phyloP scores from a whole-genome alignment of 192 early-diverging fungal genomes.

The Entomortierella chlamydospora region DNA sequence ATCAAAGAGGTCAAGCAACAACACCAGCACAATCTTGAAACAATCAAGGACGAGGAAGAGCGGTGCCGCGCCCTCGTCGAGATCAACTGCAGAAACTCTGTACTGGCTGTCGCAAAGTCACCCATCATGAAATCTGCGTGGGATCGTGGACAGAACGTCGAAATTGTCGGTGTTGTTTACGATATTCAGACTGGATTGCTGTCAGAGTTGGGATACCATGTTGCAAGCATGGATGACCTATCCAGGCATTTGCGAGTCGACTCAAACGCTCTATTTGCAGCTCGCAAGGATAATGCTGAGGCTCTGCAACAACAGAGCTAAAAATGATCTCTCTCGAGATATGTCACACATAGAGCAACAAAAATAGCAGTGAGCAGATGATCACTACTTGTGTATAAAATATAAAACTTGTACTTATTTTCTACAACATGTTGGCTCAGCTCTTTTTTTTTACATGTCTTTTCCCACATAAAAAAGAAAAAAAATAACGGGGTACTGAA shows the following conservation, averaged over 20 bases:
- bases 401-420: too few species aligned
- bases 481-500: too few species aligned
- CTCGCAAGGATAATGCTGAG: conserved; percentile 13
- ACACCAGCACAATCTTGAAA: conserved; percentile 44
- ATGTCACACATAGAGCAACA: too few species aligned
- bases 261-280: conserved; percentile 26
- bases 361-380: too few species aligned
- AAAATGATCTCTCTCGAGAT: too few species aligned
- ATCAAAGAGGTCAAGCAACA: conserved; percentile 85
- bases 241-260: conserved; percentile 23
- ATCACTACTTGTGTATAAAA: too few species aligned
- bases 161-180: conserved; percentile 75
- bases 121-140: conserved; percentile 87
- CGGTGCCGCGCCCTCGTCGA: conserved; percentile 67
- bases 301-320: too few species aligned
- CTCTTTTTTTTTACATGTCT: too few species aligned
- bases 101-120: conserved; percentile 75
- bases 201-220: conserved; percentile 42
- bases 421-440: too few species aligned
- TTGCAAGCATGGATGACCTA: conserved; percentile 23
- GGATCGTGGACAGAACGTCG: conserved; percentile 75
- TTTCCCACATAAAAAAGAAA: too few species aligned
- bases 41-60: conserved; percentile 50
- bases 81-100: conserved; percentile 82
- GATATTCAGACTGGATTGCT: conserved; percentile 68